These are phyloP conservation scores for Daucus carota DNA, from an alignment of 129 eudicot species.

Conservation along the genomic window DH1_v3.0 NC_030384.2:31376001-31376500, in stretches of 20 bases:
- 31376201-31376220: too few relatives aligned
- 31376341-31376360: background rate
- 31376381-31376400: background rate
- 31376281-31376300: background rate
- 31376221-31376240: too few relatives aligned
- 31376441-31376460: background rate
- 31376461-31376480: constrained; percentile 31
- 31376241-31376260: background rate
- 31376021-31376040: too few relatives aligned
- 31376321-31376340: background rate
- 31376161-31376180: too few relatives aligned
- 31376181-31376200: too few relatives aligned
- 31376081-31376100: too few relatives aligned
- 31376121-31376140: too few relatives aligned
- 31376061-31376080: too few relatives aligned
- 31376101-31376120: too few relatives aligned
- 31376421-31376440: background rate
- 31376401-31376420: background rate
- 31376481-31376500: constrained; percentile 96
- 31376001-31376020: too few relatives aligned
- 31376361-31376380: background rate
- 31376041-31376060: too few relatives aligned
- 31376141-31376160: too few relatives aligned
- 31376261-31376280: background rate
- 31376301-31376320: background rate